Base-by-base conservation (phyloP, 2,329 filamentous ascomycete species). In the Alternaria metachromatica region DNA sequence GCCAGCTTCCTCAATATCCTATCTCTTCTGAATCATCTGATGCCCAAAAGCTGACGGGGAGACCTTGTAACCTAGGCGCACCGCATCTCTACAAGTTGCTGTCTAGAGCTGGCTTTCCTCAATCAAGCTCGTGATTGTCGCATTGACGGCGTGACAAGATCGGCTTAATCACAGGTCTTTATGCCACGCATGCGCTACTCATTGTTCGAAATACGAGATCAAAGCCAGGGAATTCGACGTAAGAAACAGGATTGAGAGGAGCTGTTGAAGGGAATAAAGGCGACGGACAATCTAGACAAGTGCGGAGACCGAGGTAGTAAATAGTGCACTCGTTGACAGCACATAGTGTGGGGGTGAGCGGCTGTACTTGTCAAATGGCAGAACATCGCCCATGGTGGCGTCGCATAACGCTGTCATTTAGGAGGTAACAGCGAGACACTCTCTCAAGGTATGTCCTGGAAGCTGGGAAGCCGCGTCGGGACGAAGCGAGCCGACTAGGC, bases 401-500 rank as follows among this genome's bases (percentile, higher is more conserved):
- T 11, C 13, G 33, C 45, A 58, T 20, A 58, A 50, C 11, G 55
- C 45, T 53, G 33, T 30, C 56, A 51, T 58, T 51, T 44, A 25
- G 2, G 1, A 26, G 5, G 8, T n/a, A 15, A 48, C 6, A 25
- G 6, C 5, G 28, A 37, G 30, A 41, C 3, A 12, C 12, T 41
- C 8, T 53, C 37, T 6, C 53, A 44, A 55, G 48, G 48, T 45
- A 25, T 26, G 37, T 20, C 57, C 57, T 59, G 20, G 49, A 18
- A 20, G 37, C 41, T 53, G 49, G 26, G 41, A 37, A 28, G 26
- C 18, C 37, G 28, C 41, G 44, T 43, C 60, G 60, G 60, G 50
- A 54, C 50, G 60, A 63, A 60, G 60, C 60, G 60, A 63, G 49
- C 9, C n/a, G 21, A 20, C 60, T 63, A 60, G n/a, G 23, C 30